A percentile compares a stretch with the other conserved stretches of the same genome.
Conservation (phyloP, 768 basidiomycete genomes). For the Auricularia heimuer region DNA sequence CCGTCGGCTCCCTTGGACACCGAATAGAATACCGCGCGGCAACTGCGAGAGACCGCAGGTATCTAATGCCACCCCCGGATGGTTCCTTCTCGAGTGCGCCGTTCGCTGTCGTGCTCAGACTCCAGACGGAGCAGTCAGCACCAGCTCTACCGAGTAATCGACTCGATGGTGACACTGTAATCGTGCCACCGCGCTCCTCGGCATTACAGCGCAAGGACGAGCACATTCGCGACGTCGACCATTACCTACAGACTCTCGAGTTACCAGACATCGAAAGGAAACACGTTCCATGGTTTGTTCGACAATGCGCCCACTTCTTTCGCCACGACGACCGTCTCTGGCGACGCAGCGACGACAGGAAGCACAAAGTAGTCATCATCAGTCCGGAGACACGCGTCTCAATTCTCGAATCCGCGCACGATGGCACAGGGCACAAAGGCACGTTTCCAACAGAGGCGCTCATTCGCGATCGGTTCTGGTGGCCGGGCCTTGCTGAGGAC, state of each 20-base stretch:
- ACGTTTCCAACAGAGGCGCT: not conserved
- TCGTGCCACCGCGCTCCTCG: too few relatives aligned
- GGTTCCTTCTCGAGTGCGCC: not conserved
- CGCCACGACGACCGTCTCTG: too few relatives aligned
- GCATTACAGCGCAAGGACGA: too few relatives aligned
- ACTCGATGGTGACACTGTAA: not conserved
- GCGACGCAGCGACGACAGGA: too few relatives aligned
- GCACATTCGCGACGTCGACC: too few relatives aligned
- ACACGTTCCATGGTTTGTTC: too few relatives aligned
- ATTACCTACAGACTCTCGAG: too few relatives aligned
- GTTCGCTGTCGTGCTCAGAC: not conserved
- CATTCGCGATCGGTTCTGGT: constrained; percentile 20
- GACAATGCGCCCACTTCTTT: too few relatives aligned
- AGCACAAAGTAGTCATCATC: not conserved
- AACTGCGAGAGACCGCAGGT: not conserved
- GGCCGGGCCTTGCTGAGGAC: constrained; percentile 20
- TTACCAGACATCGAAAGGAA: too few relatives aligned
- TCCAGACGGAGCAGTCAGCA: too few relatives aligned
- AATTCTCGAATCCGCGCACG: not conserved
- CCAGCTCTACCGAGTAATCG: too few relatives aligned
- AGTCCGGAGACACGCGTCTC: not conserved
- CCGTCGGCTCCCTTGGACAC: not conserved
- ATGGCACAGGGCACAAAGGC: constrained; percentile 1
- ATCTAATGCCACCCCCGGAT: not conserved
- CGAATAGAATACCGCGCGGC: not conserved